Evolutionary conservation across 495 filamentous ascomycete species (phyloP).

Genomic region (Darksidea phi): DNA sequence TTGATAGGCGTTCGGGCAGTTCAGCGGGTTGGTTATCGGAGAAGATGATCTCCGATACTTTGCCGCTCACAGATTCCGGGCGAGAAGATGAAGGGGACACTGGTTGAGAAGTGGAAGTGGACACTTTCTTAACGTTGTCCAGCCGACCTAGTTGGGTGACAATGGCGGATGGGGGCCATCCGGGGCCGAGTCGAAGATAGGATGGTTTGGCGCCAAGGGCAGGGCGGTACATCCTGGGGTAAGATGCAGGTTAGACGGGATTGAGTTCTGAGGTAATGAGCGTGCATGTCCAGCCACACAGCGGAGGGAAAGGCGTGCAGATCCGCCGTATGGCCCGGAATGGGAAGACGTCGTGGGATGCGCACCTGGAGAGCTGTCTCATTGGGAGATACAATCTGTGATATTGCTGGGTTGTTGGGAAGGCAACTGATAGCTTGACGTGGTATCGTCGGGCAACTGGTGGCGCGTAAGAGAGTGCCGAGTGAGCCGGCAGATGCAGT

Average conservation of each 20-base stretch:
- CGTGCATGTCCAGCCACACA: constrained; percentile 2
- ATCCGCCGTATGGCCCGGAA: constrained; percentile 18
- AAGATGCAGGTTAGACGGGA: constrained; percentile 20
- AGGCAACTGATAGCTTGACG: no score
- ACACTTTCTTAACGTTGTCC: not conserved
- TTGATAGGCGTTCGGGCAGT: constrained; percentile 15
- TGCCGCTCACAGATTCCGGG: constrained; percentile 3
- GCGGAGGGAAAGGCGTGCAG: constrained; percentile 20
- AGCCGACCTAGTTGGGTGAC: not conserved
- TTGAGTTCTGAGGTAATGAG: constrained; percentile 26
- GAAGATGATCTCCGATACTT: constrained; percentile 16
- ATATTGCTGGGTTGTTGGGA: not conserved
- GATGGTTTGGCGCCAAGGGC: not conserved
- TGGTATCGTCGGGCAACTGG: no score
- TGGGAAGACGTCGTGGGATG: constrained; percentile 14
- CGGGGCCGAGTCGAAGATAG: not conserved
- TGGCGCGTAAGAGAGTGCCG: no score
- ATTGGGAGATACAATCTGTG: not conserved
- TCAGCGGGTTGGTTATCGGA: constrained; percentile 16
- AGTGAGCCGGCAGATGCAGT: no score
- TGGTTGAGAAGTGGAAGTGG: constrained; percentile 4
- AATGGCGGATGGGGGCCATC: constrained; percentile 6
- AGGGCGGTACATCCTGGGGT: constrained; percentile 5
- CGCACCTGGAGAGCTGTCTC: not conserved
- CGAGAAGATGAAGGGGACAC: not conserved